These are phyloP conservation scores for Pythium biforme DNA, from an alignment of 352 stramenopile species.

Conservation along the genomic window DNA sequence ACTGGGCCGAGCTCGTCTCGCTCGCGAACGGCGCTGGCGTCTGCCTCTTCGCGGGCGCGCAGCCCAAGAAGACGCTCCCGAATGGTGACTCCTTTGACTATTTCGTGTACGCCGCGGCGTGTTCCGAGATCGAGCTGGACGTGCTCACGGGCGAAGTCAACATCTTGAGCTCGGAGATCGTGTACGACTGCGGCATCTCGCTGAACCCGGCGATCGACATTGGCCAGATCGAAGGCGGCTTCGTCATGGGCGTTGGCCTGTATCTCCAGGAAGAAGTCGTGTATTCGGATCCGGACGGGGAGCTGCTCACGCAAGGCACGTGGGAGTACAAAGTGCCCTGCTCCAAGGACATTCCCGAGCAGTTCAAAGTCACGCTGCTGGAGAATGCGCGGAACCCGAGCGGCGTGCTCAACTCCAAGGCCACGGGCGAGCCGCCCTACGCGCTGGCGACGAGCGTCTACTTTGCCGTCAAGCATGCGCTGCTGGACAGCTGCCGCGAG, in stretches of 20 bases:
- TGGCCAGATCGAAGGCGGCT: constrained; percentile 62
- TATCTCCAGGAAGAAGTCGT: constrained; percentile 48
- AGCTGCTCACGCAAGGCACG: constrained; percentile 39
- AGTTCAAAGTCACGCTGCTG: constrained; percentile 47
- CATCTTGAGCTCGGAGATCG: constrained; percentile 36
- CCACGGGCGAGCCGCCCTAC: constrained; percentile 46
- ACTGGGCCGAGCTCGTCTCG: constrained; percentile 29
- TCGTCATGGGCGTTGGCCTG: constrained; percentile 53
- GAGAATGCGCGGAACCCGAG: constrained; percentile 30
- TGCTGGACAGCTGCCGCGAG: constrained; percentile 36
- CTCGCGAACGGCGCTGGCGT: constrained; percentile 25
- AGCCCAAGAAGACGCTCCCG: constrained; percentile 17
- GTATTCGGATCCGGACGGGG: constrained; percentile 26
- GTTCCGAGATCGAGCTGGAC: constrained; percentile 52
- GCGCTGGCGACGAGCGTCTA: constrained; percentile 38
- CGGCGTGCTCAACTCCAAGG: constrained; percentile 46
- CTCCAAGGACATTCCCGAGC: constrained; percentile 39
- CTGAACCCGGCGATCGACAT: constrained; percentile 57
- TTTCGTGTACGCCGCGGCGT: constrained; percentile 44
- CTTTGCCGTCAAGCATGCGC: constrained; percentile 41
- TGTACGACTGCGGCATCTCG: constrained; percentile 55
- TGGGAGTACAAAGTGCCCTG: constrained; percentile 58
- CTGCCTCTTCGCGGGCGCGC: constrained; percentile 32
- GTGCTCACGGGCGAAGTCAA: constrained; percentile 54
- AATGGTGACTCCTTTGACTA: constrained; percentile 34